Evolutionary conservation across 2,329 filamentous ascomycete species (phyloP).

Genomic region (Triangularia setosa): DNA sequence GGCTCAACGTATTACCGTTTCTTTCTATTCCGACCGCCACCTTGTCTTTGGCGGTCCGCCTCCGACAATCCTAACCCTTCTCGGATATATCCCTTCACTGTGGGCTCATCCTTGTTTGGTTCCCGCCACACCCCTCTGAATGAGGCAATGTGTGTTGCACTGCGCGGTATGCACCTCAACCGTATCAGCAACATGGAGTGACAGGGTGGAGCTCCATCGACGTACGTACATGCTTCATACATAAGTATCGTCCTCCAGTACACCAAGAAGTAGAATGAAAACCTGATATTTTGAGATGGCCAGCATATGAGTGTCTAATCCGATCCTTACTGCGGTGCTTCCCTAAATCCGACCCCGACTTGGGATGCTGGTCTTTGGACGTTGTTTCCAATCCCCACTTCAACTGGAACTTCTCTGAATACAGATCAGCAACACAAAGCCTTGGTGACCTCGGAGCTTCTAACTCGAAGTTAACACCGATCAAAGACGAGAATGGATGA

Average conservation of each 20-base stretch:
- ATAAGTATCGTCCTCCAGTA: neutral
- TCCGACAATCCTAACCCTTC: neutral
- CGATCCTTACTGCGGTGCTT: neutral
- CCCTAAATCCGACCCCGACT: neutral
- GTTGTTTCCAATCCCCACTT: neutral
- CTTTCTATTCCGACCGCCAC: neutral
- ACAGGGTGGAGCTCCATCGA: neutral
- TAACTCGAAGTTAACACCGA: neutral
- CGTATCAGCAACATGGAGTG: neutral
- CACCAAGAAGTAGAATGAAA: neutral
- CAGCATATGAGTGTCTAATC: neutral
- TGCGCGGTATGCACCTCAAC: neutral
- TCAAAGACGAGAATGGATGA: neutral
- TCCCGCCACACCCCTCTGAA: neutral
- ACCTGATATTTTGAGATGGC: neutral
- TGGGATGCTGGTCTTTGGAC: neutral
- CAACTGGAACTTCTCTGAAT: neutral
- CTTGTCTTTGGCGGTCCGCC: neutral
- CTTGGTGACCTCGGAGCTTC: too few relatives aligned
- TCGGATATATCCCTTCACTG: neutral
- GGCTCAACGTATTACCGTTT: neutral
- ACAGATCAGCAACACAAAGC: neutral
- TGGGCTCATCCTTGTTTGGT: neutral
- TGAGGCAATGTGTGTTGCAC: neutral
- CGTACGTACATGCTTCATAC: neutral